Percentiles rank a stretch among this genome's conserved stretches.
Conservation (phyloP, 139 green algal genomes). For the Spirogloea muscicola region DNA sequence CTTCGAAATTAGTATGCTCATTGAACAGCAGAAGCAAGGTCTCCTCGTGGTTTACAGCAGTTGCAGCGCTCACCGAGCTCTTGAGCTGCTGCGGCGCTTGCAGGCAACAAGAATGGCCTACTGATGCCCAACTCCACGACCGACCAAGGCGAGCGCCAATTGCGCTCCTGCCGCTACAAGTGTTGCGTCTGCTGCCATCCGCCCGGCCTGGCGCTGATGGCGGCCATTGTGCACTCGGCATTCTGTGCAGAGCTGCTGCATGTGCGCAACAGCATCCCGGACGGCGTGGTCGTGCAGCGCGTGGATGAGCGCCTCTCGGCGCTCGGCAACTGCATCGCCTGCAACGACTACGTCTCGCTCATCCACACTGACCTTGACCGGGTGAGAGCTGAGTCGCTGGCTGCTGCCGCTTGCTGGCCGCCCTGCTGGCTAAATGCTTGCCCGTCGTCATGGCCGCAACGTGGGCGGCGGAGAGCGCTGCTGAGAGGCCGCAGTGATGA, state of each 20-base stretch:
- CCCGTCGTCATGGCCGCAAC: too few species aligned
- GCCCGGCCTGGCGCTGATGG: background rate
- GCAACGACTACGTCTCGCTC: slow-evolving; percentile 97
- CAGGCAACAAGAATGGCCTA: slow-evolving; percentile 95
- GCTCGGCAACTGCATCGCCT: slow-evolving; percentile 96
- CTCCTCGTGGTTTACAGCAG: too few species aligned
- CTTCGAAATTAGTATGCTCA: too few species aligned
- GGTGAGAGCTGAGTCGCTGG: too few species aligned
- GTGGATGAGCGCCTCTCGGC: slow-evolving; percentile 96
- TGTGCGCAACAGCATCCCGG: slow-evolving; percentile 93
- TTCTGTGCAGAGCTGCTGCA: slow-evolving; percentile 80
- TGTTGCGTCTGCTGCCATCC: background rate
- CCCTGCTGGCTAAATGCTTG: too few species aligned
- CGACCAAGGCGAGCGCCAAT: slow-evolving; percentile 70
- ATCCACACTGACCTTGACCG: slow-evolving; percentile 95
- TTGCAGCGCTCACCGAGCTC: too few species aligned
- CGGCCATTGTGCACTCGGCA: background rate
- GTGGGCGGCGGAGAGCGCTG: too few species aligned
- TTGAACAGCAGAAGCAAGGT: too few species aligned
- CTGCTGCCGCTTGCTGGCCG: too few species aligned
- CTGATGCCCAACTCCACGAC: slow-evolving; percentile 91
- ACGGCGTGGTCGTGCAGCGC: slow-evolving; percentile 94
- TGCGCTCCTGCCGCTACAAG: background rate
- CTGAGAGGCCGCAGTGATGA: too few species aligned
- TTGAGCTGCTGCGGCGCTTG: too few species aligned